Evolutionary conservation across 2,329 filamentous ascomycete genomes (phyloP), one percentile per base, ranked within the genome.

Genomic region (Microsporum ferrugineum): DNA sequence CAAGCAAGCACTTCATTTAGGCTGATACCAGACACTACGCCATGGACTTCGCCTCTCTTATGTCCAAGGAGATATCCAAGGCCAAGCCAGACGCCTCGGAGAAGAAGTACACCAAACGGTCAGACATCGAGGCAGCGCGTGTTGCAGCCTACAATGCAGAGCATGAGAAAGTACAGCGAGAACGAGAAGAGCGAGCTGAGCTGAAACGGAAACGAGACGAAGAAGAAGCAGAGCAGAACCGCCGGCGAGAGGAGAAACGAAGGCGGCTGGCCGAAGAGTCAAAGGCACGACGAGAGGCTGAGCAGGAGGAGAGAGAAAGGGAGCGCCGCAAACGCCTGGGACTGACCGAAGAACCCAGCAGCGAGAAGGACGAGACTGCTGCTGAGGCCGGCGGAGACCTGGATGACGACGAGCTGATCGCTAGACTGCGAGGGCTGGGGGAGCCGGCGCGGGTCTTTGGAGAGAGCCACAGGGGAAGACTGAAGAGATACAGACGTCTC

Each of bases 11-110:
- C 39, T 5, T 5, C 3, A 8, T 14, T n/a, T 6, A 5, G 5
- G 39, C n/a, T 14, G 12, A 6, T n/a, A n/a, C n/a, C 39, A n/a
- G 3, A n/a, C 14, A 43, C 39, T 43, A 43, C 12, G 59, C 29
- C 36, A 99, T 99, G 94, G 91, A 99, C 75, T 99, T 99, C 78
- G 91, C 91, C 63, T 84, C 90, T 39, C 79, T 99, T 56, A 95
- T 99, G 89, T 85, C 88, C 69, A 88, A 90, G 71, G 91, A 96
- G 75, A 94, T 99, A 70, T 84, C 88, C 69, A 95, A 94, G 74
- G 81, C 86, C 67, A 89, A 89, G 73, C 76, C 81, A 60, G 66
- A 75, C 47, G 64, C 63, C 29, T 64, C 68, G 45, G 69, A 74
- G 43, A 86, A 87, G 69, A 96, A 95, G 75, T 97, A 90, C 73